phyloP scores from a whole-genome alignment of 352 stramenopile genomes.

The Pythium brassicae region DNA sequence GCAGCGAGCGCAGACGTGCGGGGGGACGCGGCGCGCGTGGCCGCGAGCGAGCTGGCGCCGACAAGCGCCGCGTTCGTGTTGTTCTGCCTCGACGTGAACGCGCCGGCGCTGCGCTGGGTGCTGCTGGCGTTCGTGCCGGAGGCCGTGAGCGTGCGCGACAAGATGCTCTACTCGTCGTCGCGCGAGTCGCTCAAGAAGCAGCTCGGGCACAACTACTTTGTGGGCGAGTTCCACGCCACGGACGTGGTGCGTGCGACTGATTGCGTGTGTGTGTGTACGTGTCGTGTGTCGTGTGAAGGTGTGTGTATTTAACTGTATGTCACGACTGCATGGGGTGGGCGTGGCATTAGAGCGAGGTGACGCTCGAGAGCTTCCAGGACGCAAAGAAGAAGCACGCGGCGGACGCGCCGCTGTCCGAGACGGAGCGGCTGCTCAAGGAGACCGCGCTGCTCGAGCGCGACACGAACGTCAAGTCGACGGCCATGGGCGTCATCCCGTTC shows the following conservation, averaged over 20 bases:
- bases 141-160: conserved; percentile 73
- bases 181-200: conserved; percentile 89
- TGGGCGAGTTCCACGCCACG: conserved; percentile 86
- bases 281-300: background rate
- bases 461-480: conserved; percentile 83
- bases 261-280: background rate
- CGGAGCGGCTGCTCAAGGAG: conserved; percentile 80
- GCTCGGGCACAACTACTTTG: conserved; percentile 88
- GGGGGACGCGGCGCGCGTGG: conserved; percentile 34
- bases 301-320: too few species aligned
- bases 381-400: conserved; percentile 64
- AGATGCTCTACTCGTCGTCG: conserved; percentile 91
- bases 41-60: conserved; percentile 19
- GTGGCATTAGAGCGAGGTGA: conserved; percentile 56
- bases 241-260: conserved; percentile 35
- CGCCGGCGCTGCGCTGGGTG: conserved; percentile 70
- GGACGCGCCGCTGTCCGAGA: conserved; percentile 82
- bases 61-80: conserved; percentile 69
- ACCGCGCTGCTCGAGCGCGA: conserved; percentile 73
- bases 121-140: conserved; percentile 80
- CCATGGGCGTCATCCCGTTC: conserved; percentile 89
- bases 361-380: conserved; percentile 66
- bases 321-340: too few species aligned
- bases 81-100: conserved; percentile 71
- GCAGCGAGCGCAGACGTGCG: conserved; percentile 35